A percentile compares a stretch with the other conserved stretches of the same genome.
These are phyloP conservation scores for Claviceps africana DNA, from an alignment of 2,329 filamentous ascomycete species.

Conservation along the genomic window DNA sequence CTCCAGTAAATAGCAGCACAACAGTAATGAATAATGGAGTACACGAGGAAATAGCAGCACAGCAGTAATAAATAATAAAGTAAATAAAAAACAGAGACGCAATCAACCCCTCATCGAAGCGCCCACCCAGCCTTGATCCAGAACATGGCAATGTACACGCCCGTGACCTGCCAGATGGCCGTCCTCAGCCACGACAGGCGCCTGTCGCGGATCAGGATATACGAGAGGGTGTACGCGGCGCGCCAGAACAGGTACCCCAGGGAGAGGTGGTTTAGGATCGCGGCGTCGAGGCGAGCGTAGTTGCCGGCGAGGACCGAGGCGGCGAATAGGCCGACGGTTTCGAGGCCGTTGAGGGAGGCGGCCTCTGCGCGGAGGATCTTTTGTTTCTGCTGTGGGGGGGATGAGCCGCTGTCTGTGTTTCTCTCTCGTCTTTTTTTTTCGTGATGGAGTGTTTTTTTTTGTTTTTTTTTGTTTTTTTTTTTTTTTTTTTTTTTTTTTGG, in stretches of 20 bases:
- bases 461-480: too few relatives aligned
- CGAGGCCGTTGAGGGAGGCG: conserved; percentile 28
- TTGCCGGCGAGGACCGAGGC: conserved; percentile 32
- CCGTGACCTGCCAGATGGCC: conserved; percentile 23
- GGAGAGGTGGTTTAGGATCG: conserved; percentile 25
- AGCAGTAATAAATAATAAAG: too few relatives aligned
- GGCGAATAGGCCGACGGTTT: conserved; percentile 30
- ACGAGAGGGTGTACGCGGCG: conserved; percentile 26
- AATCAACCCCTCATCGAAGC: conserved; percentile 5
- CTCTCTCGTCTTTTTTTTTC: too few relatives aligned
- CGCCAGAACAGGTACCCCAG: conserved; percentile 27
- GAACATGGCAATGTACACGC: conserved; percentile 21
- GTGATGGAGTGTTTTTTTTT: too few relatives aligned
- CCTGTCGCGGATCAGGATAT: conserved; percentile 29
- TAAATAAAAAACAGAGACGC: too few relatives aligned
- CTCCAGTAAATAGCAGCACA: too few relatives aligned
- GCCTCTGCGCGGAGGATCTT: conserved; percentile 39
- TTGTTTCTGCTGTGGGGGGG: conserved; percentile 42
- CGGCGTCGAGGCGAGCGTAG: conserved; percentile 22
- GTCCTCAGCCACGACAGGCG: conserved; percentile 24
- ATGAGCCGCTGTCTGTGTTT: too few relatives aligned
- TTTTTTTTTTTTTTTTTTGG: too few relatives aligned
- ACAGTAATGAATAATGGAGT: too few relatives aligned
- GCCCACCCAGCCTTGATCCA: conserved; percentile 27
- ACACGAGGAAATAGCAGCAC: too few relatives aligned